A percentile compares a stretch with the other conserved stretches of the same genome.
Evolutionary conservation across 1,284 basidiomycete genomes (phyloP).

Genomic region (Ganoderma lingzhi): DNA sequence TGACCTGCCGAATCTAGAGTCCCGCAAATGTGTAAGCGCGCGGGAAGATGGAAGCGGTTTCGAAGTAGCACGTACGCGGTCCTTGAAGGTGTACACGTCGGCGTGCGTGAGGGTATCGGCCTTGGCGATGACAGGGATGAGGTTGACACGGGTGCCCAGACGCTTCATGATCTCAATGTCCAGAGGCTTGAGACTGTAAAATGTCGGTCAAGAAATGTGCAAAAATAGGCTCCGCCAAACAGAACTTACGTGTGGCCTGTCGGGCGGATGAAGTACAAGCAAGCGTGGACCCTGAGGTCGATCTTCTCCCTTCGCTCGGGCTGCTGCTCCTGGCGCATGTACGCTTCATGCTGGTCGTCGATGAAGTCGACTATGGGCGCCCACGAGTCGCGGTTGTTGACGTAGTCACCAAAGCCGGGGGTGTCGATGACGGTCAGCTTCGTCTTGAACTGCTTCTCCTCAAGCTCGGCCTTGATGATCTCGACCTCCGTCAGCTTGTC

Average conservation of each 20-base stretch:
- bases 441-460: conserved; percentile 99
- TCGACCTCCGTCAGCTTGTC: conserved; percentile 99
- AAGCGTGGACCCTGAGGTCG: conserved; percentile 96
- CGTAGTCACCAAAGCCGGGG: conserved; percentile 98
- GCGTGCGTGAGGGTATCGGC: conserved; percentile 96
- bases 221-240: conserved; percentile 5
- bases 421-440: conserved; percentile 99
- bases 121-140: conserved; percentile 98
- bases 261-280: conserved; percentile 97
- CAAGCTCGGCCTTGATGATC: conserved; percentile 96
- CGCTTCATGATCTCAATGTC: conserved; percentile 99
- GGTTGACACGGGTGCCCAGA: conserved; percentile 93
- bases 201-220: conserved; percentile 1
- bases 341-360: conserved; percentile 99
- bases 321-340: conserved; percentile 99
- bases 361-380: conserved; percentile 98
- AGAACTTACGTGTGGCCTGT: conserved; percentile 91
- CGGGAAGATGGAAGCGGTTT: conserved; percentile 11
- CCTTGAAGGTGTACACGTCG: conserved; percentile 93
- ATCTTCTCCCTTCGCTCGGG: conserved; percentile 93
- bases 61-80: conserved; percentile 67
- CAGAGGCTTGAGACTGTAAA: conserved; percentile 87
- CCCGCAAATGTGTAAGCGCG: conserved; percentile 14
- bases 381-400: conserved; percentile 99
- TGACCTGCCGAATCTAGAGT: conserved; percentile 86